Conservation (phyloP, 495 filamentous ascomycete species). For the Xylaria telfairii region DNA sequence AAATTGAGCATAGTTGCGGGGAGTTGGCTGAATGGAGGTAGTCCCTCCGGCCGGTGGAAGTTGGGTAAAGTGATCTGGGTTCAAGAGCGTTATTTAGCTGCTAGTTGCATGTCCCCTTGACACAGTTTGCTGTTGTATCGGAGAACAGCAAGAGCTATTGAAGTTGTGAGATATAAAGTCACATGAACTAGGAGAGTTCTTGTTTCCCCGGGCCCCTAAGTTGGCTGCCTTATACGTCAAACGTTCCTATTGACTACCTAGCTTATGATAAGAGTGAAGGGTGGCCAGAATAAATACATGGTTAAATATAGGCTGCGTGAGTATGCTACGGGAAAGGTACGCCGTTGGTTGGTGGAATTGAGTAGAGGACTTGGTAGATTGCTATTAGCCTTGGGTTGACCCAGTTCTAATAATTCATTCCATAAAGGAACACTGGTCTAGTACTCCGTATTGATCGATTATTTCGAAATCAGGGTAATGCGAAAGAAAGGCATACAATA, state of each 20-base stretch:
- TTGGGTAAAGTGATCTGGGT: background rate
- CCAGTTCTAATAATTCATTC: background rate
- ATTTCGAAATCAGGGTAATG: background rate
- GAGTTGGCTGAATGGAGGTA: conserved; percentile 9
- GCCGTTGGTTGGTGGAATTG: background rate
- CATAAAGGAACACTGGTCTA: background rate
- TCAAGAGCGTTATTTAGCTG: background rate
- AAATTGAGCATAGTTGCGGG: background rate
- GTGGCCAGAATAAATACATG: background rate
- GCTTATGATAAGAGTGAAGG: background rate
- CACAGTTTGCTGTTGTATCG: background rate
- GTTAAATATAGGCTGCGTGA: background rate
- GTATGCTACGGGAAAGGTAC: background rate
- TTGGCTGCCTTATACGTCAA: background rate
- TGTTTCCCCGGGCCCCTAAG: background rate
- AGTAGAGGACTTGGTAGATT: background rate
- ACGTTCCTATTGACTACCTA: background rate
- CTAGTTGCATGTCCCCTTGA: background rate
- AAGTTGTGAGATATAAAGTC: background rate
- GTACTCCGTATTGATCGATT: background rate
- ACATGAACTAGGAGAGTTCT: background rate
- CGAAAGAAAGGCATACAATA: background rate
- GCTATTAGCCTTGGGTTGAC: background rate
- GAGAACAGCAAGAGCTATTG: background rate
- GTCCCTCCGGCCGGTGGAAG: conserved; percentile 1